These are phyloP conservation scores for Chaetothyriales sp. DNA, from an alignment of 2,329 filamentous ascomycete species.

Conservation along the genomic window DNA sequence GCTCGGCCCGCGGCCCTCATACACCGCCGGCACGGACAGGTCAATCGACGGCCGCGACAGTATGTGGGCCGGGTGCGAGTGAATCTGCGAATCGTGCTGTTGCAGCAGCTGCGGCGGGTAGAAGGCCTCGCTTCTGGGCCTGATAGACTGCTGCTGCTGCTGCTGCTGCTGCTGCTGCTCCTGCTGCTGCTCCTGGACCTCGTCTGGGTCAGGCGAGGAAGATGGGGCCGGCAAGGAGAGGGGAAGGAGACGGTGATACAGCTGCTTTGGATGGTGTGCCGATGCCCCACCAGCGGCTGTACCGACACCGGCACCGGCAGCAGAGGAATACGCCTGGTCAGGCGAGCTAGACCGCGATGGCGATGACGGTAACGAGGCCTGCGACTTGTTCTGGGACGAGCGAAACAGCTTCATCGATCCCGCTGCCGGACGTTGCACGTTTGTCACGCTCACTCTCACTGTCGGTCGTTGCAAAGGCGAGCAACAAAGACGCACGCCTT, in stretches of 20 bases:
- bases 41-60: not conserved
- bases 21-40: not conserved
- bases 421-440: not conserved
- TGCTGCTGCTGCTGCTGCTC: not conserved
- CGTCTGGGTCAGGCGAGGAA: constrained; percentile 5
- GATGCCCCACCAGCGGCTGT: not conserved
- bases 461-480: not conserved
- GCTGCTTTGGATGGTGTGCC: constrained; percentile 3
- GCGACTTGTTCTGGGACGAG: constrained; percentile 16
- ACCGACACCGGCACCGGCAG: not conserved
- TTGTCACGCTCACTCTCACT: not conserved
- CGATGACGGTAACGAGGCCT: constrained; percentile 17
- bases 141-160: not conserved
- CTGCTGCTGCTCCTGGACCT: not conserved
- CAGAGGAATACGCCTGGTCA: not conserved
- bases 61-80: not conserved
- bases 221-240: not conserved
- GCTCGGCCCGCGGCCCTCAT: not conserved
- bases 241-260: constrained; percentile 1
- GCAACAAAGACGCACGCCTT: not conserved
- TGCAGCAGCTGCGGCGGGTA: not conserved
- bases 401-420: constrained; percentile 18
- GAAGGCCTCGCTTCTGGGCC: not conserved
- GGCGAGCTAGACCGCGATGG: constrained; percentile 5
- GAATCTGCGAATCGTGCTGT: not conserved